These are phyloP conservation scores for Phylloporus sp. DNA, from an alignment of 768 basidiomycete species.

Conservation along the genomic window DNA sequence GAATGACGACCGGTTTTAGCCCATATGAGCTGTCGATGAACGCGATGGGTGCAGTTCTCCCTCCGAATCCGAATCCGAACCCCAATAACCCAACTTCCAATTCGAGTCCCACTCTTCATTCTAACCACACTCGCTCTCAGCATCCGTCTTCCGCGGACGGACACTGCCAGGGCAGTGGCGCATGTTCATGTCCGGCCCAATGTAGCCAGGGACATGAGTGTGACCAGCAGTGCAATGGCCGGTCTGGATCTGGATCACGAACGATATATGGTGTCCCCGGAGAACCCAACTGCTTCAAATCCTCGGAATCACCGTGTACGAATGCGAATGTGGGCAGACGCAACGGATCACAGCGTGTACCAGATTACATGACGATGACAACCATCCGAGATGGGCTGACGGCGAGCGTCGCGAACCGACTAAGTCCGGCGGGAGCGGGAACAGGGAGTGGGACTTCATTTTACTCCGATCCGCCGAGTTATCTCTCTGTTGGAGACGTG, in stretches of 20 bases:
- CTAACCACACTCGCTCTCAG: conserved; percentile 13
- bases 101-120: neutral
- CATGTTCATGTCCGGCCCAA: conserved; percentile 31
- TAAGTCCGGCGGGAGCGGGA: conserved; percentile 10
- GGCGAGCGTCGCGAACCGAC: conserved; percentile 18
- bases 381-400: conserved; percentile 26
- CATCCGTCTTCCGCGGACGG: conserved; percentile 20
- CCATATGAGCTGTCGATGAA: conserved; percentile 26
- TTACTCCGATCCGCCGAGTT: conserved; percentile 24
- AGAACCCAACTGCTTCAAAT: conserved; percentile 26
- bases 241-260: conserved; percentile 8
- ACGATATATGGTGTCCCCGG: conserved; percentile 32
- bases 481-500: conserved; percentile 18
- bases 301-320: conserved; percentile 7
- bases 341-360: conserved; percentile 22
- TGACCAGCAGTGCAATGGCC: conserved; percentile 20
- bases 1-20: conserved; percentile 24
- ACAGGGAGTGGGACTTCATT: conserved; percentile 10
- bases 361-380: conserved; percentile 33
- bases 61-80: conserved; percentile 10
- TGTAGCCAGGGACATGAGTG: conserved; percentile 30
- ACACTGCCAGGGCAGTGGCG: conserved; percentile 26
- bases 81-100: conserved; percentile 7
- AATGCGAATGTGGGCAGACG: conserved; percentile 9
- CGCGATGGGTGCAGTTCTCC: conserved; percentile 11